Base-by-base conservation (phyloP, 176 grass and related monocot genomes). In the Typha latifolia region DNA sequence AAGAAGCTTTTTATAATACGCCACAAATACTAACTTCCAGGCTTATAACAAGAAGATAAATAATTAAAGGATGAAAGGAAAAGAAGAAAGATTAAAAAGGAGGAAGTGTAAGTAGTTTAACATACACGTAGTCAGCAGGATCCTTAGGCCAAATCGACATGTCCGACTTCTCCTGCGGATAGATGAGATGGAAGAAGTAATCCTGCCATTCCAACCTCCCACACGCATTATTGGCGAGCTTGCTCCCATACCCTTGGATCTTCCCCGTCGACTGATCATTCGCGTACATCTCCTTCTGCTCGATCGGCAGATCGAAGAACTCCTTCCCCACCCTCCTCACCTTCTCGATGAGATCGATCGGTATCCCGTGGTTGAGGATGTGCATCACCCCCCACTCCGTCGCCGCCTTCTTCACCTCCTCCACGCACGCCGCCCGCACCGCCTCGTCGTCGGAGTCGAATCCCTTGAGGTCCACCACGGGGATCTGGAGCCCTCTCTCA, bases 311-410 rank as follows among this genome's bases (percentile, higher is more conserved):
- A 2, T 76, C 72, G 66, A 92, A 97, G 69, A 97, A 97, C 43
- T 37, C 82, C 49, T 76, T 69, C 3, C 93, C 93, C 0, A 72
- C 88, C 51, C 47, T 69, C n/a, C 83, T 71, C 9, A 97, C 55
- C 4, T 56, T 55, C 12, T 82, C 88, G 16, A 89, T 14, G 13
- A 89, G 48, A 9, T 82, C 85, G 1, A 7, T 18, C 3, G 85
- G 47, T 49, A 97, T 70, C 20, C 88, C 85, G 62, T 97, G 93
- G 6, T 86, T 86, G 4, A 82, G 71, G 32, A 97, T 14, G 78
- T 97, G 93, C 88, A 97, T 86, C 7, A 97, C 93, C 27, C 93
- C 93, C 88, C 93, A 97, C 8, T 87, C 93, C 18, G 21, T 23
- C 0, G 93, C 93, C 15, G 85, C 93, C 24, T 49, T 71, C 47